Evolutionary conservation across 2,329 filamentous ascomycete genomes (phyloP).

Genomic region (Sporothrix humicola): DNA sequence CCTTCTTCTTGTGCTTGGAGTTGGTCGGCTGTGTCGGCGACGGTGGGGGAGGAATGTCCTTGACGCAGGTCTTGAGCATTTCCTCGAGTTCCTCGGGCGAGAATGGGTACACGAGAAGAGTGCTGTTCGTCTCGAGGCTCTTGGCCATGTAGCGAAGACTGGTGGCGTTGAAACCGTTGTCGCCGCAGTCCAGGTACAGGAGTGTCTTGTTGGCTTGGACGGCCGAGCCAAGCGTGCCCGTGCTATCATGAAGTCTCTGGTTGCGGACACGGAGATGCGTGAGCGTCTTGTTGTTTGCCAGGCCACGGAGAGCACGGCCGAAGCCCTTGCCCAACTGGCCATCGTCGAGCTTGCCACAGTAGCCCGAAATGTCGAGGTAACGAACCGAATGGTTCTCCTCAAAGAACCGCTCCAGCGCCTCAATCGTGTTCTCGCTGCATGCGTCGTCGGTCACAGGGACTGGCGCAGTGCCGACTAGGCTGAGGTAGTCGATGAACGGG

Average conservation of each 20-base stretch:
- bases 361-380: conserved; percentile 63
- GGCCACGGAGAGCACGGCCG: conserved; percentile 52
- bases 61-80: conserved; percentile 39
- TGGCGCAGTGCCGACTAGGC: conserved; percentile 59
- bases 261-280: conserved; percentile 61
- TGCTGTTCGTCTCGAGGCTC: conserved; percentile 51
- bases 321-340: conserved; percentile 61
- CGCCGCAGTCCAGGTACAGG: conserved; percentile 59
- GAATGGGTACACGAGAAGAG: conserved; percentile 53
- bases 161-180: conserved; percentile 61
- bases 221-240: conserved; percentile 58
- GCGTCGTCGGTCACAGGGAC: conserved; percentile 45
- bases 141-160: conserved; percentile 56
- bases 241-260: conserved; percentile 61
- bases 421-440: conserved; percentile 54
- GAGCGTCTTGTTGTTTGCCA: conserved; percentile 43
- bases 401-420: conserved; percentile 58
- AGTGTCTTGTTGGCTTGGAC: conserved; percentile 57
- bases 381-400: conserved; percentile 57
- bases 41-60: conserved; percentile 37
- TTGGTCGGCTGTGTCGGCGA: conserved; percentile 23
- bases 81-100: conserved; percentile 41
- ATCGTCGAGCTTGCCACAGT: conserved; percentile 63
- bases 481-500: conserved; percentile 57
- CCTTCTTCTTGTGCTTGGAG: conserved; percentile 35